Conservation (phyloP, 1,139 yeast genomes). For the Nakaseomyces delphensis region DNA sequence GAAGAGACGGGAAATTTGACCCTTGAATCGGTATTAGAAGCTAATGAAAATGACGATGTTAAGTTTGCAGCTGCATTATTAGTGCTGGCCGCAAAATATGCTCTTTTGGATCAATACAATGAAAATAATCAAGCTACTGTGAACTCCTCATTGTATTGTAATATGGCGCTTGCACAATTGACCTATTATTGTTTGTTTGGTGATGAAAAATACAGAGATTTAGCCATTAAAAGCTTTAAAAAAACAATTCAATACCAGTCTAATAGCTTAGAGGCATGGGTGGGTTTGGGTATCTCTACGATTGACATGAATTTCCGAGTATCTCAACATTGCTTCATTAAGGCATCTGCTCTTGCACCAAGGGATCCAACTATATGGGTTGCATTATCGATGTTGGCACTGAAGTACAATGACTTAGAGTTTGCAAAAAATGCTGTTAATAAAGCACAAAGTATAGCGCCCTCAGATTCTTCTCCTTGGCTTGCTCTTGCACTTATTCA, state of each 20-base stretch:
- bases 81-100: conserved; percentile 26
- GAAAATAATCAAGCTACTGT: conserved; percentile 37
- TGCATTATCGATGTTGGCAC: conserved; percentile 69
- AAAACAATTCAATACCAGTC: conserved; percentile 64
- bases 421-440: conserved; percentile 67
- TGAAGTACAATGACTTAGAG: conserved; percentile 57
- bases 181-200: conserved; percentile 39
- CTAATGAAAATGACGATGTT: conserved; percentile 21
- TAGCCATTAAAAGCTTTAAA: conserved; percentile 51
- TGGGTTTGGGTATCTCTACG: conserved; percentile 66
- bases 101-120: conserved; percentile 15
- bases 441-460: conserved; percentile 74
- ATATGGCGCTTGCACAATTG: conserved; percentile 60
- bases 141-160: conserved; percentile 54
- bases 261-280: conserved; percentile 68
- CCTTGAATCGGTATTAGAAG: conserved; percentile 41
- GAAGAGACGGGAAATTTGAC: conserved; percentile 21
- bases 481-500: conserved; percentile 71
- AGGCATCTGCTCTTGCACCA: conserved; percentile 63
- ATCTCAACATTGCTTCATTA: conserved; percentile 87
- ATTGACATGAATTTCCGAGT: conserved; percentile 55
- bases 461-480: conserved; percentile 76
- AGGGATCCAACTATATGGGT: conserved; percentile 69
- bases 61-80: conserved; percentile 24
- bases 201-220: conserved; percentile 33